These are phyloP conservation scores for Coniochaeta sp. DNA, from an alignment of 2,329 filamentous ascomycete species.

Conservation along the genomic window DNA sequence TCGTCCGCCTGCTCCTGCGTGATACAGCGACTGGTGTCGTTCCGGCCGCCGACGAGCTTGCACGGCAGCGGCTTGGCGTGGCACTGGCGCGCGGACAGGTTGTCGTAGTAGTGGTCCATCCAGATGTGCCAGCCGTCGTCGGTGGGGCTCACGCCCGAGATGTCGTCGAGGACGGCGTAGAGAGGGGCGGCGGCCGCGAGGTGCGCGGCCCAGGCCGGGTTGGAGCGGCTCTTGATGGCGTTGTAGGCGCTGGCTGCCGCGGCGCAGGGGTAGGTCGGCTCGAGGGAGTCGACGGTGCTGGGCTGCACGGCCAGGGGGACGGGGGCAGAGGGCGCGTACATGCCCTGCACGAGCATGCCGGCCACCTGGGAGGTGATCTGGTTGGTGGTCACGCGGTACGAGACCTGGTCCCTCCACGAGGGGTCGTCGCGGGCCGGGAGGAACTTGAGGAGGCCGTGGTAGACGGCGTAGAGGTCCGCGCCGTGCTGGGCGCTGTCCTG, in stretches of 20 bases:
- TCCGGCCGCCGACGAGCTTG: conserved; percentile 33
- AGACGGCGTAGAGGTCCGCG: conserved; percentile 68
- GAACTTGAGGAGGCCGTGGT: conserved; percentile 61
- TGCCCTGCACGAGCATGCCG: conserved; percentile 65
- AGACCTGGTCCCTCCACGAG: conserved; percentile 36
- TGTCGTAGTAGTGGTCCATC: conserved; percentile 82
- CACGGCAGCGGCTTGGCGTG: conserved; percentile 68
- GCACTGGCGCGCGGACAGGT: conserved; percentile 71
- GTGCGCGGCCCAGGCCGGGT: conserved; percentile 55
- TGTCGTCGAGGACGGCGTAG: conserved; percentile 53
- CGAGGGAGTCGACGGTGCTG: conserved; percentile 59
- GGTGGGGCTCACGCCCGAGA: conserved; percentile 55
- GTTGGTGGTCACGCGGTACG: conserved; percentile 73
- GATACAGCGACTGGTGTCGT: conserved; percentile 47
- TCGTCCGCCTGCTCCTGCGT: conserved; percentile 54
- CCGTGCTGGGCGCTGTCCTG: conserved; percentile 72
- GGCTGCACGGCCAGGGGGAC: conserved; percentile 45
- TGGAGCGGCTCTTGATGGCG: conserved; percentile 33
- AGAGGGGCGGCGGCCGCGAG: conserved; percentile 48
- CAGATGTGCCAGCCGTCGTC: conserved; percentile 60
- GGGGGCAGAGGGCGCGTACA: conserved; percentile 44
- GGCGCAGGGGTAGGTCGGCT: conserved; percentile 64
- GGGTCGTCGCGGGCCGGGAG: conserved; percentile 43
- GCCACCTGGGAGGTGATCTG: conserved; percentile 76
- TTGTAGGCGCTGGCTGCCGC: conserved; percentile 35